Evolutionary conservation across 1,284 basidiomycete genomes (phyloP).

Genomic region (Irpex sp.): DNA sequence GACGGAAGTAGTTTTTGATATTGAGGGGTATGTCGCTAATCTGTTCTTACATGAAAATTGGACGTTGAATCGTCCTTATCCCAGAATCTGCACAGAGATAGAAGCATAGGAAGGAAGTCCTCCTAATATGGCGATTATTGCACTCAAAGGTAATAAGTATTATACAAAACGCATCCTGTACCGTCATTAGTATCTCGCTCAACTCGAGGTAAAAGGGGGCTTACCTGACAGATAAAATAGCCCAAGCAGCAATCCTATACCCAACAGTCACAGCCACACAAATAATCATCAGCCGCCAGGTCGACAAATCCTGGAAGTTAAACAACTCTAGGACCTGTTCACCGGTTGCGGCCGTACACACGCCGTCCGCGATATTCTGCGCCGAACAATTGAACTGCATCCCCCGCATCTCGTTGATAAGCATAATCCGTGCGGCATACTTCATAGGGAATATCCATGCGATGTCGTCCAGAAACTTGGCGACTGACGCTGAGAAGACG

Average conservation of each 20-base stretch:
- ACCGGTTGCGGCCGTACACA: constrained; percentile 10
- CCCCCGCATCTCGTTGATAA: constrained; percentile 11
- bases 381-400: constrained; percentile 10
- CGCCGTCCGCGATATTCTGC: constrained; percentile 8
- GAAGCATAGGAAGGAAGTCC: too few species aligned
- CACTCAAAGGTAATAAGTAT: not conserved
- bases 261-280: constrained; percentile 6
- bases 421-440: constrained; percentile 10
- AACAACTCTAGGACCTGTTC: constrained; percentile 14
- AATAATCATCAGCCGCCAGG: constrained; percentile 3
- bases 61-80: too few species aligned
- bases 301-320: constrained; percentile 3
- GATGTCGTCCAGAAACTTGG: constrained; percentile 8
- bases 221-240: constrained; percentile 1
- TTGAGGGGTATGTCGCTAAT: too few species aligned
- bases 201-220: not conserved
- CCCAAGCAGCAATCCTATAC: constrained; percentile 9
- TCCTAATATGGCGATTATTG: too few species aligned
- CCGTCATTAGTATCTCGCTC: not conserved
- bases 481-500: constrained; percentile 8
- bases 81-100: too few species aligned
- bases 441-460: constrained; percentile 13
- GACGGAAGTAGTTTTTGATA: not conserved
- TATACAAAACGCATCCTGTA: not conserved
- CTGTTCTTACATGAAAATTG: too few species aligned